phyloP scores from a whole-genome alignment of 2,329 filamentous ascomycete genomes.

The Tolypocladium paradoxum region DNA sequence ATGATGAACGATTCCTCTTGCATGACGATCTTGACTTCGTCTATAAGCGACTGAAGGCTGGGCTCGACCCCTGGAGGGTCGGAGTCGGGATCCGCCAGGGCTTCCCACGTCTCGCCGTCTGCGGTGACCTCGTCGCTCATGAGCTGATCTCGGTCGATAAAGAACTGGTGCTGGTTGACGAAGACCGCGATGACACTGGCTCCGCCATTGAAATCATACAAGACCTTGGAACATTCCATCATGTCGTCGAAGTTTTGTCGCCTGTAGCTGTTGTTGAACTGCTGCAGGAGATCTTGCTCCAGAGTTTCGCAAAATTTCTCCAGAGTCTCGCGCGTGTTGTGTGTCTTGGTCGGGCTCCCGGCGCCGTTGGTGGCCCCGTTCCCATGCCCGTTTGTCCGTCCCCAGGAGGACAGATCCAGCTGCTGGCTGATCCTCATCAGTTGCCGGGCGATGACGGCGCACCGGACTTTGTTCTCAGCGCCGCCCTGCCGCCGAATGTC shows the following conservation, averaged over 20 bases:
- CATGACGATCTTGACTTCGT: constrained; percentile 91
- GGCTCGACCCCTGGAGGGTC: constrained; percentile 87
- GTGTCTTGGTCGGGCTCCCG: constrained; percentile 26
- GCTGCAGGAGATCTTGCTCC: constrained; percentile 88
- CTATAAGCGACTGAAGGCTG: constrained; percentile 80
- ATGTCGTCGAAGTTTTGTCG: constrained; percentile 95
- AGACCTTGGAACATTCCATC: constrained; percentile 89
- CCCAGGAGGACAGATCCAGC: constrained; percentile 69
- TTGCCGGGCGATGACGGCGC: constrained; percentile 87
- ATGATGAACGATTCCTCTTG: constrained; percentile 97
- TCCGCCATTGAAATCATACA: constrained; percentile 93
- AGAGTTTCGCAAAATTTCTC: constrained; percentile 95
- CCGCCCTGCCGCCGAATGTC: constrained; percentile 77
- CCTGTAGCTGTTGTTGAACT: constrained; percentile 95
- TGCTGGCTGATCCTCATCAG: constrained; percentile 88
- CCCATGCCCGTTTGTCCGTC: constrained; percentile 44
- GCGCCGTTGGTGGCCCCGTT: constrained; percentile 39
- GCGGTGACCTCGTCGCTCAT: constrained; percentile 74
- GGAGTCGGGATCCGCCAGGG: constrained; percentile 84
- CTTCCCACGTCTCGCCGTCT: constrained; percentile 76
- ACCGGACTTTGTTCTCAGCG: constrained; percentile 86
- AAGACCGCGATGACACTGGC: constrained; percentile 91
- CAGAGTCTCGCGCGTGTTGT: constrained; percentile 76
- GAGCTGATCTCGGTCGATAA: constrained; percentile 90
- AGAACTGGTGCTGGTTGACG: constrained; percentile 98